Evolutionary conservation across 2,329 filamentous ascomycete genomes (phyloP).

Genomic region (Cadophora sp.): DNA sequence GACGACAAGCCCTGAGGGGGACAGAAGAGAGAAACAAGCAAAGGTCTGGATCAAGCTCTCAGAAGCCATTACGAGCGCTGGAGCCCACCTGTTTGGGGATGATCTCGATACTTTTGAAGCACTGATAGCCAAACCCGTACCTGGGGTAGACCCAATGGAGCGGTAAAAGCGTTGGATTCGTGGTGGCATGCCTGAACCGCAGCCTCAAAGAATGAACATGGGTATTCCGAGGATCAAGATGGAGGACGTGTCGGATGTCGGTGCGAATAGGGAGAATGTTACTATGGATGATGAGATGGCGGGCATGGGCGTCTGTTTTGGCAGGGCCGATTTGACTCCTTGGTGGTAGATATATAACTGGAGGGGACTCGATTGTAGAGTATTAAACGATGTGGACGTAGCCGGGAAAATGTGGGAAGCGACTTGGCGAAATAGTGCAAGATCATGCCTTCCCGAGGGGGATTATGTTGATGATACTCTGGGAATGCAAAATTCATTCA

Average conservation of each 20-base stretch:
- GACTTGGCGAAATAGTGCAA: not conserved
- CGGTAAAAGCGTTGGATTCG: not conserved
- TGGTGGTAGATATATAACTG: not conserved
- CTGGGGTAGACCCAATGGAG: constrained; percentile 1
- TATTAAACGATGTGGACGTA: not conserved
- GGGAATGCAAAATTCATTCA: not conserved
- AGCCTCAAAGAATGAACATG: not conserved
- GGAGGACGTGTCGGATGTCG: not conserved
- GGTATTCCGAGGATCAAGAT: not conserved
- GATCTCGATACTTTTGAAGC: constrained; percentile 13
- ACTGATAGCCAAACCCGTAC: constrained; percentile 1
- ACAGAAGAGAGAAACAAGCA: not conserved
- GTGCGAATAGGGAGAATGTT: not conserved
- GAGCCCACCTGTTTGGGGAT: constrained; percentile 6
- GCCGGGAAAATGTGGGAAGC: not conserved
- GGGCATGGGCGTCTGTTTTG: not conserved
- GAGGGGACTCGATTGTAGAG: not conserved
- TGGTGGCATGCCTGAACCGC: not conserved
- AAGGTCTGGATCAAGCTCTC: constrained; percentile 1
- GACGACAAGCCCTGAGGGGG: not conserved
- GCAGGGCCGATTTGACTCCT: not conserved
- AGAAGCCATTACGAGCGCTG: not conserved
- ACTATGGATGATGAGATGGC: constrained; percentile 8
- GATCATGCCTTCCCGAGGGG: not conserved
- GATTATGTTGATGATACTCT: not conserved